phyloP scores from a whole-genome alignment of 331 rosid species.

The Malus hybrid region DNA sequence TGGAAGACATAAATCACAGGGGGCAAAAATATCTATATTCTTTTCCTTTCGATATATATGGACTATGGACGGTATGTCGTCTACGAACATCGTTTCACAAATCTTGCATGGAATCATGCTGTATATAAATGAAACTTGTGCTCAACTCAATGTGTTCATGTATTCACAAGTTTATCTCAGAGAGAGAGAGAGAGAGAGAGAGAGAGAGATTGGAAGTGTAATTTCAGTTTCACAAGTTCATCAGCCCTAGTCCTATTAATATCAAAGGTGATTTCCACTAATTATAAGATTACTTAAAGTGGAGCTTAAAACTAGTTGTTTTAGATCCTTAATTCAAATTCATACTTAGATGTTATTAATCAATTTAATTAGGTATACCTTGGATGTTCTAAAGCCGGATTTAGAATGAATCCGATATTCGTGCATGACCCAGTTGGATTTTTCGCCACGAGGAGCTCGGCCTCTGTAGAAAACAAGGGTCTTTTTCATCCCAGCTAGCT shows the following conservation, averaged over 20 bases:
- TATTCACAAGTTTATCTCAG: not conserved
- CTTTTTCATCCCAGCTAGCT: slow-evolving; percentile 90
- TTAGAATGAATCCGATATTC: slow-evolving; percentile 85
- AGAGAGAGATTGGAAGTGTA: not conserved
- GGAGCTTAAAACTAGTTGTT: not conserved
- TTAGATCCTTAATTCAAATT: not conserved
- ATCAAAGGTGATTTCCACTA: not conserved
- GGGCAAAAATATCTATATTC: not conserved
- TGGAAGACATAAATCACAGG: not conserved
- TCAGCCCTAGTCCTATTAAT: not conserved
- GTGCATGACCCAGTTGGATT: slow-evolving; percentile 94
- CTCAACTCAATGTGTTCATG: not conserved
- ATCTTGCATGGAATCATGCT: not conserved
- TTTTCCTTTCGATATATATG: not conserved
- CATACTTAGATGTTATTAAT: not conserved
- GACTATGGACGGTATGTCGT: not conserved
- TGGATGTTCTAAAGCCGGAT: slow-evolving; percentile 46
- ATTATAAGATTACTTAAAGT: too few relatives aligned
- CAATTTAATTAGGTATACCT: slow-evolving; percentile 32
- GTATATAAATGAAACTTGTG: not conserved
- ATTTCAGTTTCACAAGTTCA: not conserved
- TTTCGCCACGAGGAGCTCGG: slow-evolving; percentile 96
- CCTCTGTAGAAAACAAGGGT: slow-evolving; percentile 93
- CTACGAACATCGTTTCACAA: not conserved
- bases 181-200: not conserved